A percentile compares a stretch with the other conserved stretches of the same genome.
Conservation (phyloP, 768 basidiomycete genomes). For the Brasilioporus rufonigricans region DNA sequence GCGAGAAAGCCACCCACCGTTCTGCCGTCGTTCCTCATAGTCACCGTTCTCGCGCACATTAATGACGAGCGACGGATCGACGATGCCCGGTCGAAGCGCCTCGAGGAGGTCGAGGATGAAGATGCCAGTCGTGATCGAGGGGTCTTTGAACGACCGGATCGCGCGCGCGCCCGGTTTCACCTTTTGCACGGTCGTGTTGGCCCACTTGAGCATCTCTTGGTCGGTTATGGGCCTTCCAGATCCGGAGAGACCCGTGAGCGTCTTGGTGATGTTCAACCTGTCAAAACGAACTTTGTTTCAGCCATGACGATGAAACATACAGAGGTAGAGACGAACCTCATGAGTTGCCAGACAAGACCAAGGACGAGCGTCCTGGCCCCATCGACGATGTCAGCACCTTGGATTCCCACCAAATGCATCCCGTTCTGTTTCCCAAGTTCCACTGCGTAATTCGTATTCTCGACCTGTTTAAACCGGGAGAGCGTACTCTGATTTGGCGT, state of each 20-base stretch:
- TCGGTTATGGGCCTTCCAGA: constrained; percentile 86
- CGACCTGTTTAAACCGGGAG: constrained; percentile 95
- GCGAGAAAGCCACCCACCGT: constrained; percentile 56
- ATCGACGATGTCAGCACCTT: constrained; percentile 96
- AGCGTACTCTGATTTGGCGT: constrained; percentile 81
- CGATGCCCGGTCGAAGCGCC: constrained; percentile 89
- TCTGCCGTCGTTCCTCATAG: constrained; percentile 89
- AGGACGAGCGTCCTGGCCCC: constrained; percentile 90
- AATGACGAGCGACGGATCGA: constrained; percentile 81
- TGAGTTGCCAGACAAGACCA: constrained; percentile 96
- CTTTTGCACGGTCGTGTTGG: constrained; percentile 83
- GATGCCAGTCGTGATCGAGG: constrained; percentile 79
- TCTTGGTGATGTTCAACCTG: constrained; percentile 88
- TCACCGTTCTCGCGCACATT: constrained; percentile 55
- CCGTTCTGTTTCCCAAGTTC: constrained; percentile 91
- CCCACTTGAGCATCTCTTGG: constrained; percentile 94
- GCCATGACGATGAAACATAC: background rate
- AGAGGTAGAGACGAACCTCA: constrained; percentile 60
- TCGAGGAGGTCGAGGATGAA: constrained; percentile 95
- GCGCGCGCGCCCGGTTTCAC: constrained; percentile 54
- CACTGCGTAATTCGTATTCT: constrained; percentile 96
- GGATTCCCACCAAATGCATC: constrained; percentile 96
- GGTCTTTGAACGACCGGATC: constrained; percentile 95
- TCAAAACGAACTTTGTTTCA: background rate
- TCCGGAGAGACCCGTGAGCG: constrained; percentile 68